phyloP scores from a whole-genome alignment of 2,329 filamentous ascomycete genomes.

The Coniella vitis region DNA sequence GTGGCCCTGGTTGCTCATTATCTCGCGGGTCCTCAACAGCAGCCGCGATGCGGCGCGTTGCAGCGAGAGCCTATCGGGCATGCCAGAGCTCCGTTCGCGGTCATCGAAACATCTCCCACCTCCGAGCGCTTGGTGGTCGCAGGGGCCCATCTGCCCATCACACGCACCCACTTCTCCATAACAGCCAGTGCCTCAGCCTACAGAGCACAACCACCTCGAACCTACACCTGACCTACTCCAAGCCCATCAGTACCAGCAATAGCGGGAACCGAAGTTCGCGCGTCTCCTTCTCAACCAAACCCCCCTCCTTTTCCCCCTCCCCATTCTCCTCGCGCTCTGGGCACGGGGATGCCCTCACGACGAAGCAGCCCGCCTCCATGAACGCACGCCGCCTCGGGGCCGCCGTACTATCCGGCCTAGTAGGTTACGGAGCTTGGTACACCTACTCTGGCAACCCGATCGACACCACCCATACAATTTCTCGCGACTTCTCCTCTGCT shows the following conservation, averaged over 20 bases:
- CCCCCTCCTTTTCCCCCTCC: slow-evolving; percentile 17
- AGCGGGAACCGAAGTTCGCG: slow-evolving; percentile 15
- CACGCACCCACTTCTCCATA: slow-evolving; percentile 15
- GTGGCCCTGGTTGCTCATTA: not conserved
- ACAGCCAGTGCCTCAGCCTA: too few relatives aligned
- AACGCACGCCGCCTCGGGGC: slow-evolving; percentile 62
- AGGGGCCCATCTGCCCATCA: slow-evolving; percentile 30
- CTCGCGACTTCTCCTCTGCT: slow-evolving; percentile 35
- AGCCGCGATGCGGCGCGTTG: slow-evolving; percentile 65
- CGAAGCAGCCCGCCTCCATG: slow-evolving; percentile 63
- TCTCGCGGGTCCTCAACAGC: not conserved
- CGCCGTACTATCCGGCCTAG: slow-evolving; percentile 62
- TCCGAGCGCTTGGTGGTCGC: slow-evolving; percentile 36
- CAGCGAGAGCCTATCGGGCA: slow-evolving; percentile 60
- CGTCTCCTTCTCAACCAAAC: slow-evolving; percentile 17
- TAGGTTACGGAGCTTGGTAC: slow-evolving; percentile 74
- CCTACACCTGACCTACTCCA: slow-evolving; percentile 6
- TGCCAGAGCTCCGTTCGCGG: slow-evolving; percentile 58
- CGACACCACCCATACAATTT: slow-evolving; percentile 28
- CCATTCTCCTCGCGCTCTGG: too few relatives aligned
- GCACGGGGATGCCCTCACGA: slow-evolving; percentile 32
- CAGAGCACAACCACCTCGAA: too few relatives aligned
- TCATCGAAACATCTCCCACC: slow-evolving; percentile 27
- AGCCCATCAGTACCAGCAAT: slow-evolving; percentile 17
- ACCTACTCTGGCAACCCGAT: slow-evolving; percentile 47